These are phyloP conservation scores for Ustilago trichophora DNA, from an alignment of 1,284 basidiomycete species.

Conservation along the genomic window DNA sequence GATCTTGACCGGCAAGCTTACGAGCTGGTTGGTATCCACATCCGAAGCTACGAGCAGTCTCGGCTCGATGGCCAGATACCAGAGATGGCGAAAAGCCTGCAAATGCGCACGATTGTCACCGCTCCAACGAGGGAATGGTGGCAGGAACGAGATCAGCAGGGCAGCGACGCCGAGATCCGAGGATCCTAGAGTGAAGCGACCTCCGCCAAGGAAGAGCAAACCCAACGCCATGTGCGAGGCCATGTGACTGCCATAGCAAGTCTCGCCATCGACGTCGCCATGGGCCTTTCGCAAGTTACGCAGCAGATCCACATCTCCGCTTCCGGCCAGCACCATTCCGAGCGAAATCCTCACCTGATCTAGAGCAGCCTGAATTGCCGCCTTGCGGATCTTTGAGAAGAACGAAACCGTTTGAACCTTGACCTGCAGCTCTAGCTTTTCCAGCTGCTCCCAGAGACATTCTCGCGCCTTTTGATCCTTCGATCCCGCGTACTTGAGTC, in stretches of 20 bases:
- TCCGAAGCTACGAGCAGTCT: slow-evolving; percentile 83
- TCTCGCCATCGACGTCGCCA: slow-evolving; percentile 75
- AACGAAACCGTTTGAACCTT: slow-evolving; percentile 67
- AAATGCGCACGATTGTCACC: slow-evolving; percentile 90
- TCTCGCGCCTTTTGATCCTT: slow-evolving; percentile 75
- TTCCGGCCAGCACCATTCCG: slow-evolving; percentile 93
- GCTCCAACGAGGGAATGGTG: slow-evolving; percentile 72
- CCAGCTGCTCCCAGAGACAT: slow-evolving; percentile 81
- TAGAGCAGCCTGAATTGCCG: slow-evolving; percentile 86
- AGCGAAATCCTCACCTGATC: slow-evolving; percentile 86
- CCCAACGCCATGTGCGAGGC: slow-evolving; percentile 91
- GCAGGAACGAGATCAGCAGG: slow-evolving; percentile 85
- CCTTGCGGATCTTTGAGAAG: slow-evolving; percentile 69
- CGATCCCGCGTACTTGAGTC: slow-evolving; percentile 86
- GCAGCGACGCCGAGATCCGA: slow-evolving; percentile 90
- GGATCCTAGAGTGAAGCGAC: slow-evolving; percentile 88
- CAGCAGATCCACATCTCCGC: slow-evolving; percentile 89
- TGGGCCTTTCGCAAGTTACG: slow-evolving; percentile 88
- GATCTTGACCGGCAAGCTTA: slow-evolving; percentile 46
- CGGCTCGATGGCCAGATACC: slow-evolving; percentile 94
- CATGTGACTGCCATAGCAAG: slow-evolving; percentile 84
- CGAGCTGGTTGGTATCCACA: slow-evolving; percentile 51
- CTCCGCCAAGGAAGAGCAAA: slow-evolving; percentile 90
- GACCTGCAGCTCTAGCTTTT: slow-evolving; percentile 72
- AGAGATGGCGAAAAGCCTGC: slow-evolving; percentile 91